Conservation (phyloP, 2,329 filamentous ascomycete species). For the Apiospora hydei region DNA sequence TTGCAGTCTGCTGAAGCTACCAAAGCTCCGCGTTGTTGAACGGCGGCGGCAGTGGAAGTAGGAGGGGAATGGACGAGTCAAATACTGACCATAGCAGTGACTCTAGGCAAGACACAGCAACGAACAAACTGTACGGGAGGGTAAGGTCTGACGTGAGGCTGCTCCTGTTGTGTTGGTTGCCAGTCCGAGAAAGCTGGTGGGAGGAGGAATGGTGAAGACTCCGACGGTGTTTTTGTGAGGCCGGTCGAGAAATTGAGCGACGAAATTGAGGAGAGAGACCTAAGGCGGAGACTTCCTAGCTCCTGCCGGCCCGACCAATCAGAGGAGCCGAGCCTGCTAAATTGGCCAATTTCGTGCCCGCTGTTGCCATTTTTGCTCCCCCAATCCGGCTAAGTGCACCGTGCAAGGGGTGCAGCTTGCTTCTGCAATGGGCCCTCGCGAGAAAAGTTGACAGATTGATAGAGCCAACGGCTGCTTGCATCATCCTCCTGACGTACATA, state of each 20-base stretch:
- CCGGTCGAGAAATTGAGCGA: conserved; percentile 16
- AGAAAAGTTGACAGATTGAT: conserved; percentile 7
- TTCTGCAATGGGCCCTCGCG: background rate
- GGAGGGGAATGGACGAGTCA: background rate
- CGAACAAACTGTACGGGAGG: conserved; percentile 1
- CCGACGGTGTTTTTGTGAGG: conserved; percentile 13
- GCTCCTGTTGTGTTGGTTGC: background rate
- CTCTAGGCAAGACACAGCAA: conserved; percentile 6
- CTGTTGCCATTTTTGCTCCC: background rate
- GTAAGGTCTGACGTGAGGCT: background rate
- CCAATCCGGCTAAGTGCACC: background rate
- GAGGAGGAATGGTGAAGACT: conserved; percentile 12
- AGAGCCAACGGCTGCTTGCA: conserved; percentile 4
- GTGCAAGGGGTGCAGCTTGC: background rate
- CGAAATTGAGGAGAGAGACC: conserved; percentile 15
- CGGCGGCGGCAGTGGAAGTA: conserved; percentile 6
- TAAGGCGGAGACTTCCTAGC: conserved; percentile 16
- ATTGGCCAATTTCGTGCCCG: background rate
- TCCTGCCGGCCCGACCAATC: conserved; percentile 5
- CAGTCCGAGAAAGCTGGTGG: conserved; percentile 7
- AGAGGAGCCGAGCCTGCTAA: background rate
- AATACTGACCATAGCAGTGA: conserved; percentile 15
- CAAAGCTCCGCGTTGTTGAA: conserved; percentile 19
- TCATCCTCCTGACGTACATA: background rate
- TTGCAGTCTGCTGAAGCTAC: background rate